Conservation (phyloP, 495 filamentous ascomycete genomes). For the Neurospora sp. region DNA sequence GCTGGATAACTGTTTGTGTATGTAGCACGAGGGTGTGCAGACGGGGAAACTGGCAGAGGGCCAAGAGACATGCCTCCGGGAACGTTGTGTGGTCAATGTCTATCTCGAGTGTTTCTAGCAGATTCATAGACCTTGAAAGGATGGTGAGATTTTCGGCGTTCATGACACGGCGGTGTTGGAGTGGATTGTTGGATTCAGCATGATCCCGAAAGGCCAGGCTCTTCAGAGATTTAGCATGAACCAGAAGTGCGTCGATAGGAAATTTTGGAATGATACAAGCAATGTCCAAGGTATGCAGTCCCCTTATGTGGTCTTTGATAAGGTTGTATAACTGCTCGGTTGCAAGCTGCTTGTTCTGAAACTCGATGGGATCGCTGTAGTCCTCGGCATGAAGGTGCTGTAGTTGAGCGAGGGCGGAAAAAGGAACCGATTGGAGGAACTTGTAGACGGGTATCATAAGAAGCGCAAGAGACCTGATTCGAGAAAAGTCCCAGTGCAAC, state of each 20-base stretch:
- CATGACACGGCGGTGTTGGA: neutral
- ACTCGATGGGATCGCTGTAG: slow-evolving; percentile 9
- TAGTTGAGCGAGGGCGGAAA: slow-evolving; percentile 11
- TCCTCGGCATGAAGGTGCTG: slow-evolving; percentile 17
- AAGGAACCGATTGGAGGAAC: slow-evolving; percentile 18
- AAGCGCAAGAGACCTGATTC: slow-evolving; percentile 15
- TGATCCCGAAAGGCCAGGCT: neutral
- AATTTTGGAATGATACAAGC: neutral
- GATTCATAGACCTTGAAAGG: neutral
- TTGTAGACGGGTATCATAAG: slow-evolving; percentile 17
- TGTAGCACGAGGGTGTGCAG: neutral
- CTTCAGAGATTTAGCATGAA: neutral
- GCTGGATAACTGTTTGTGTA: neutral
- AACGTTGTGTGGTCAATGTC: neutral
- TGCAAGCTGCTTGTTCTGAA: slow-evolving; percentile 3
- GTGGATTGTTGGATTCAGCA: neutral
- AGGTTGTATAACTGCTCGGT: slow-evolving; percentile 14
- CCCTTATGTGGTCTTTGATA: slow-evolving; percentile 9
- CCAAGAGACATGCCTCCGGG: neutral
- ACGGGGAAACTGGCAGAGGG: neutral
- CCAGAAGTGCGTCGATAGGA: neutral
- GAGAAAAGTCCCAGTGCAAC: slow-evolving; percentile 24
- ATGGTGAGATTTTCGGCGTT: neutral
- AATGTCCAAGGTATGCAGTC: neutral
- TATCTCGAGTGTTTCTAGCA: neutral